Evolutionary conservation across 1,284 basidiomycete species (phyloP), one percentile per base, ranked within the genome.

Genomic region (Thecaphora frezii): DNA sequence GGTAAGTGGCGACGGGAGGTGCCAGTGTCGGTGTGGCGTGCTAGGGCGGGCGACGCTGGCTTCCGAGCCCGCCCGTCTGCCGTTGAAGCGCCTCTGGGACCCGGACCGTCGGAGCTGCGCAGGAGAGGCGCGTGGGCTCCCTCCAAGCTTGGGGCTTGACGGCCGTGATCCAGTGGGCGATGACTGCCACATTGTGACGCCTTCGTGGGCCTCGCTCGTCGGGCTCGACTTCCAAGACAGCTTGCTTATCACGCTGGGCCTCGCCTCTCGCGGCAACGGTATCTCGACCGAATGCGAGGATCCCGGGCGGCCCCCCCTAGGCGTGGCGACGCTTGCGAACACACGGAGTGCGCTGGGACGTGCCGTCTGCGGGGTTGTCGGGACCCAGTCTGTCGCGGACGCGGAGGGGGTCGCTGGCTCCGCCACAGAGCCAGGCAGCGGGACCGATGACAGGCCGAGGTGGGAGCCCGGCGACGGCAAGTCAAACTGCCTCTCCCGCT

Each of bases 401-500:
- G 33, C 33, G 18, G 33, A 36, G 12, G 33, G 13, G 12, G 28
- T 7, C 28, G 33, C 33, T 36, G 33, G 33, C 13, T n/a, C n/a
- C n/a, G n/a, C n/a, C n/a, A n/a, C n/a, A n/a, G n/a, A n/a, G n/a
- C n/a, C n/a, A n/a, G n/a, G n/a, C n/a, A n/a, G n/a, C n/a, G n/a
- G n/a, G n/a, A n/a, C n/a, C n/a, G n/a, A n/a, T n/a, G n/a, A n/a
- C n/a, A n/a, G n/a, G n/a, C n/a, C n/a, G n/a, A n/a, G 13, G 16
- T 36, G 12, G 12, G 33, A 36, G 7, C 12, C 3, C 10, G 33
- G 33, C 16, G 33, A 36, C 4, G 33, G 12, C 9, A 24, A 50
- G 4, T 50, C 58, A 8, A 66, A 62, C 21, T 49, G 30, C 10
- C 44, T 52, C 9, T 62, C 48, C 37, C 58, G 42, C 47, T 58